Conservation (phyloP, 495 filamentous ascomycete species). For the Neurospora intermedia region DNA sequence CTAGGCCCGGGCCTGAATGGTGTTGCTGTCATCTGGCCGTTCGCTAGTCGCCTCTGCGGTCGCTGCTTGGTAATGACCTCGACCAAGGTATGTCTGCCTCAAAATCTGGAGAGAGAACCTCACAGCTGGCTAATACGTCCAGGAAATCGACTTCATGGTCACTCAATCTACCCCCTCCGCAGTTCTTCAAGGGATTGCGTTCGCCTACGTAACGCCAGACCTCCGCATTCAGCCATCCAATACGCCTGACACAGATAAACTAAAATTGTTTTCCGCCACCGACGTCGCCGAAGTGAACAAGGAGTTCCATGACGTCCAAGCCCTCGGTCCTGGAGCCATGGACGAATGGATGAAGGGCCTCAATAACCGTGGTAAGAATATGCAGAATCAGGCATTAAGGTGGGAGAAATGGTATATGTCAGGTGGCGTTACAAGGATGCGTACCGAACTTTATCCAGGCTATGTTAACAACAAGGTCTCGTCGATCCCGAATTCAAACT, state of each 20-base stretch:
- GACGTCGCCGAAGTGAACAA: slow-evolving; percentile 45
- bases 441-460: slow-evolving; percentile 19
- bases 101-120: not conserved
- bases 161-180: slow-evolving; percentile 45
- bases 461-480: not conserved
- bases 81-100: slow-evolving; percentile 42
- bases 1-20: slow-evolving; percentile 41
- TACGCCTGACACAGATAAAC: slow-evolving; percentile 33
- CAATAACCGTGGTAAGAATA: slow-evolving; percentile 43
- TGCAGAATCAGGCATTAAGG: slow-evolving; percentile 44
- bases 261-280: slow-evolving; percentile 49
- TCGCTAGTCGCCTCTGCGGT: slow-evolving; percentile 51
- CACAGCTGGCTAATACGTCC: slow-evolving; percentile 11
- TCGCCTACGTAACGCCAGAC: slow-evolving; percentile 48
- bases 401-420: slow-evolving; percentile 61
- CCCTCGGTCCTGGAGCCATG: slow-evolving; percentile 47
- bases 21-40: slow-evolving; percentile 52
- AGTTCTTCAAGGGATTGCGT: slow-evolving; percentile 52
- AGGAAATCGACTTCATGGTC: slow-evolving; percentile 59
- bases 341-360: slow-evolving; percentile 72
- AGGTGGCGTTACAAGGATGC: slow-evolving; percentile 34
- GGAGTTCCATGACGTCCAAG: slow-evolving; percentile 47
- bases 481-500: not conserved
- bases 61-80: slow-evolving; percentile 46
- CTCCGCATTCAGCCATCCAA: slow-evolving; percentile 45